phyloP scores from a whole-genome alignment of 257 asterid genomes.

The Nicotiana obtusifolia region DNA sequence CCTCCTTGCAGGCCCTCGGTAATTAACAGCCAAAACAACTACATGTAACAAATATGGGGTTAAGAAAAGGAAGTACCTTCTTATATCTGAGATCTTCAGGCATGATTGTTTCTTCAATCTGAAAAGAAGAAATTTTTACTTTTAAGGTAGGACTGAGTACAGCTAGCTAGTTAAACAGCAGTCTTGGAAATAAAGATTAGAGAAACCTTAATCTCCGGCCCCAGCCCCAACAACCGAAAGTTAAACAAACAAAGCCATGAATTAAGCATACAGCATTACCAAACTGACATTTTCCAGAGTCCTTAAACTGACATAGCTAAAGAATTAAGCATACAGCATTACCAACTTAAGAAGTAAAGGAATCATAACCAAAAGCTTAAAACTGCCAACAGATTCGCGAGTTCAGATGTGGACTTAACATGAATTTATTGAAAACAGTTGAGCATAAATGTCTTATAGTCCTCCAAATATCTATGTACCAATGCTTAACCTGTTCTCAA shows the following conservation, averaged over 20 bases:
- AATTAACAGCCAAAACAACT: background rate
- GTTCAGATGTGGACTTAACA: background rate
- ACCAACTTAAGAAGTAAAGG: background rate
- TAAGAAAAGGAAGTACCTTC: constrained; percentile 46
- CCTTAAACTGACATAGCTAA: background rate
- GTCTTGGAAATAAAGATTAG: background rate
- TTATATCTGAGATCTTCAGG: constrained; percentile 78
- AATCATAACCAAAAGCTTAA: background rate
- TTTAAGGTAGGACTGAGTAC: background rate
- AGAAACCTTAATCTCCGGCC: background rate
- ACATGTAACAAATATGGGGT: background rate
- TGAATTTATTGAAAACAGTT: background rate
- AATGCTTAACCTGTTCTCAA: background rate
- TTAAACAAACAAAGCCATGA: background rate
- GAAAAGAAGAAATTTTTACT: background rate
- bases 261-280: too few relatives aligned
- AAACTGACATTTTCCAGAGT: too few relatives aligned
- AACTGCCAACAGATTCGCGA: background rate
- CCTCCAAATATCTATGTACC: background rate
- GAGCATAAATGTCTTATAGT: background rate
- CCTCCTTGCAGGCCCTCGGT: background rate
- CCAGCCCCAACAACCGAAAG: background rate
- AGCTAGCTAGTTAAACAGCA: background rate
- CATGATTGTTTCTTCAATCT: constrained; percentile 83
- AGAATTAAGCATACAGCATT: background rate